Base-by-base conservation (phyloP, 2,329 filamentous ascomycete species). In the Corynespora cassiicola region DNA sequence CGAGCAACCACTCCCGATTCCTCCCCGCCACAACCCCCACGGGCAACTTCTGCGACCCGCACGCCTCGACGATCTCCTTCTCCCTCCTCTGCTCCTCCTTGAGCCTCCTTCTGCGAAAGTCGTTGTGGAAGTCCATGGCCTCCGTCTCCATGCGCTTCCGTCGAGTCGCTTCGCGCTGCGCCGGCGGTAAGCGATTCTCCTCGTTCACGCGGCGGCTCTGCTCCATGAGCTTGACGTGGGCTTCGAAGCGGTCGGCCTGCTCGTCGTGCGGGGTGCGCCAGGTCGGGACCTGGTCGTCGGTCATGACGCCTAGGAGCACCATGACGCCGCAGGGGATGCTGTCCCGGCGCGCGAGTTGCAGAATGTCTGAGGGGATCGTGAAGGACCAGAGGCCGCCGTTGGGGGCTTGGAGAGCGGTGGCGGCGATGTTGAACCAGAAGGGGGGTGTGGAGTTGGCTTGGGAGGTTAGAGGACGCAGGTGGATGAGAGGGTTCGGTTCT, bases 321-420 rank as follows among this genome's bases (percentile, higher is more conserved):
- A 84, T 69, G 18, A 83, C 69, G 20, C 81, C 81, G 52, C 80
- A 83, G 0, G 81, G 80, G 1, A 85, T 73, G 1, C 76, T 77
- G 12, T 77, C 75, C 19, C 71, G 73, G 7, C 75, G 70, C 2
- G 78, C 64, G 41, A 84, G 80, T 1, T 66, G 46, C 2, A 82
- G 52, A 4, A 83, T 63, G 3, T 74, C 71, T 14, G 76, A 70
- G 0, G 80, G 79, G 30, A 83, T 81, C 39, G 75, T 73, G 65
- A 81, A 83, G 55, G 77, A 80, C 81, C 81, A 84, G 3, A 84
- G 68, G 7, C 82, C 71, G 1, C 79, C 82, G 48, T 77, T 73
- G 32, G 71, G 76, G 0, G 53, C 41, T 14, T 77, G 76, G 41
- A 78, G 76, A 0, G 81, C 80, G 1, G 80, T 84, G 1, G 73